phyloP scores from a whole-genome alignment of 345 rosid genomes.

The Melastoma malabathricum region DNA sequence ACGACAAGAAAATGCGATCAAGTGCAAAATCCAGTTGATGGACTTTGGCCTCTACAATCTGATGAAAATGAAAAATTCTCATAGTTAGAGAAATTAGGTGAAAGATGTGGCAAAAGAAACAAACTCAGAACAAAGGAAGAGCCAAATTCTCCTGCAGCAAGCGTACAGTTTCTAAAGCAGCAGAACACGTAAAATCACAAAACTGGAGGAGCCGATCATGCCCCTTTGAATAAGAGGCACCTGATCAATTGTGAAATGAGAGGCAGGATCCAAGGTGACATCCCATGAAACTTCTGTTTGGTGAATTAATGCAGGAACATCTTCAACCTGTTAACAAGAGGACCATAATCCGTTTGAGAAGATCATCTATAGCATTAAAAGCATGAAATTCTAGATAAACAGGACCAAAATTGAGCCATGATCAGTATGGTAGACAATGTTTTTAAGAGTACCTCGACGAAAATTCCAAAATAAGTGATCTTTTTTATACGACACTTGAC shows the following conservation, averaged over 20 bases:
- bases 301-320: conserved; percentile 80
- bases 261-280: conserved; percentile 80
- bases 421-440: not conserved
- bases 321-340: conserved; percentile 48
- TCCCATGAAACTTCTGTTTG: conserved; percentile 94
- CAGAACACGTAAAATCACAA: not conserved
- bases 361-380: not conserved
- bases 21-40: conserved; percentile 74
- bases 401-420: not conserved
- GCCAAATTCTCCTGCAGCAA: not conserved
- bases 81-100: not conserved
- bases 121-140: not conserved
- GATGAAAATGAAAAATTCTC: conserved; percentile 19
- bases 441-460: conserved; percentile 56
- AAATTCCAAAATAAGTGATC: conserved; percentile 83
- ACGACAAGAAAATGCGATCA: conserved; percentile 74
- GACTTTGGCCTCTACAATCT: conserved; percentile 91
- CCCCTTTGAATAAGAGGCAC: conserved; percentile 17
- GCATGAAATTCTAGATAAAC: not conserved
- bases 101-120: too few relatives aligned
- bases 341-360: not conserved
- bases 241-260: conserved; percentile 81
- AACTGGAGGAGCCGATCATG: not conserved
- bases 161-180: not conserved
- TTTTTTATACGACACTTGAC: conserved; percentile 80